Evolutionary conservation across 108 stramenopile species (phyloP), one percentile per base, ranked within the genome.

Genomic region (Bacterosira constricta): DNA sequence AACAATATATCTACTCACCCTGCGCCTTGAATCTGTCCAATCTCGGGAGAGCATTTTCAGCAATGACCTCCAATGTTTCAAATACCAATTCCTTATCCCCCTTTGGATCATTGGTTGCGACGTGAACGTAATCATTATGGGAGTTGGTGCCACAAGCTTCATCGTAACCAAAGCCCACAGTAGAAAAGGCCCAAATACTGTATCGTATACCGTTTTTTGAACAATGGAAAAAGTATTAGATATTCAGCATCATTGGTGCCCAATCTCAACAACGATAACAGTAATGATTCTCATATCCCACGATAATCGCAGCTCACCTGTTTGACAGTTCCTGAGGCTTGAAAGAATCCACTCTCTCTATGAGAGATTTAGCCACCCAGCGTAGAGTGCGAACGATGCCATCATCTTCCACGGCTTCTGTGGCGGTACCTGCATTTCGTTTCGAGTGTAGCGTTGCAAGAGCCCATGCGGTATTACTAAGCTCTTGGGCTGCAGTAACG

Each of bases 261-360:
- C 17, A 34, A 58, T 58, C 20, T 21, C n/a, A n/a, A n/a, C n/a
- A n/a, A n/a, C n/a, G n/a, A n/a, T n/a, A n/a, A n/a, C n/a, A n/a
- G n/a, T n/a, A n/a, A n/a, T n/a, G n/a, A n/a, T n/a, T n/a, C n/a
- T n/a, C n/a, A n/a, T n/a, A n/a, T n/a, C n/a, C n/a, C n/a, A n/a
- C n/a, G n/a, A n/a, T n/a, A n/a, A n/a, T n/a, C n/a, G n/a, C n/a
- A n/a, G n/a, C n/a, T n/a, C 41, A 42, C 41, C 41, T 56, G 38
- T 77, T 73, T 10, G 74, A 80, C 6, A 83, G 35, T 58, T 93
- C 90, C 60, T 93, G 92, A 5, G 90, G 79, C 61, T 93, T 93
- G 73, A 83, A 93, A 15, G 67, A 57, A 10, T 75, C 66, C 0
- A 71, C 60, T 30, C 83, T 69, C 35, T 78, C 38, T 8, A 66